Evolutionary conservation across 805 yeast species (phyloP), one percentile per base, ranked within the genome.

Genomic region (Candida pseudofarinosa): DNA sequence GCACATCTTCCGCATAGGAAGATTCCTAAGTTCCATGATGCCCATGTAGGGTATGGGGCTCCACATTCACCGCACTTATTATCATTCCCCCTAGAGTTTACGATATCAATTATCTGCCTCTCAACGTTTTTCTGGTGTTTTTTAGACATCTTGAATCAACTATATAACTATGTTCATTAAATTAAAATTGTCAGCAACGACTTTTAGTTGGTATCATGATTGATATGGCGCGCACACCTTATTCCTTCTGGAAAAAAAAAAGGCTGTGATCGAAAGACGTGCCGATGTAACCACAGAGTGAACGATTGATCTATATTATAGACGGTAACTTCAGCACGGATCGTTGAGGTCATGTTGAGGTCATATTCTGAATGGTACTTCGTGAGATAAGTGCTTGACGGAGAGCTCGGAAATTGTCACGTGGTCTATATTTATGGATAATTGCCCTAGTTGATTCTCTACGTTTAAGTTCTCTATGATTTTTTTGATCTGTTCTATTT

Each of bases 1-100:
- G 95, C 91, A 72, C 96, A 88, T 50, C 93, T 69, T 13, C 93
- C 93, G 67, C 96, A 88, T 14, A 88, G 67, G 45, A 88, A 81
- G 3, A 86, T 65, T 19, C 95, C 95, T 35, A 86, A 46, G 47
- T 59, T 67, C 43, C 54, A 61, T 32, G 72, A 66, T 2, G 74
- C 74, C 74, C 74, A 70, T 52, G 85, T 86, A 6, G 95, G 93
- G 59, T 75, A 81, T 3, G 76, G 57, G 4, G 79, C 65, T 2
- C 78, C 77, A 64, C 95, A 87, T 58, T 87, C 96, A 31, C 89
- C 95, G 61, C 96, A 87, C 56, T 72, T 77, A 60, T 85, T 85
- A 38, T 69, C 65, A 57, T 86, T 87, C 14, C 63, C 79, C 10
- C 77, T 67, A 35, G 68, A 56, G 55, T 83, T 84, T 50, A 85